Evolutionary conservation across 352 stramenopile genomes (phyloP), one percentile per base, ranked within the genome.

Genomic region (Phytophthora lateralis): DNA sequence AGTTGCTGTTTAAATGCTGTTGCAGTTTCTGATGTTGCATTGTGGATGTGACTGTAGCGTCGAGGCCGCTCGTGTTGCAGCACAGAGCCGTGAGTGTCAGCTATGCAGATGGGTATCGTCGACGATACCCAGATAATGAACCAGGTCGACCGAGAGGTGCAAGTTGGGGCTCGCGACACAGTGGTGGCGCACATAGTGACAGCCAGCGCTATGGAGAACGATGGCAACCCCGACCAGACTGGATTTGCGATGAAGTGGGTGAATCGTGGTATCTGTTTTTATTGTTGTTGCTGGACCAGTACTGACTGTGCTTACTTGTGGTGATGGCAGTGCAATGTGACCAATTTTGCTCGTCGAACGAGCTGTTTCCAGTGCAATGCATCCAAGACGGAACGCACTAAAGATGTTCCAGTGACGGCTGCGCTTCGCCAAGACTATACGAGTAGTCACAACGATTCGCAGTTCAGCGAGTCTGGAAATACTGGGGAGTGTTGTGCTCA

Each of bases 361-460:
- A 66, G 49, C 32, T 95, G 86, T 46, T 93, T 93, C 63, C 89
- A 91, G 62, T 95, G 86, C 60, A 76, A 80, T 9, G 64, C 53
- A 14, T 62, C 73, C 0, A 88, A 75, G 24, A 53, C 66, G 2
- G 60, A 69, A 26, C 35, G 75, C 9, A 58, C 65, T 6, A 62
- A 75, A 46, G 79, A 88, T 27, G 67, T 88, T 4, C 54, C 73
- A 4, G 56, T 52, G 20, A 73, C 43, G 9, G 42, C 38, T 46
- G 39, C 52, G 35, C 63, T 53, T 51, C 63, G 42, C 17, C 15
- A 50, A 30, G 57, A 60, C 0, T 26, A 63, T 15, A 51, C 35
- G 14, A 41, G 38, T 10, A 56, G 45, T 20, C 15, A 45, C 6
- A 43, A 41, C 29, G 45, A 62, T 26, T 50, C 45, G 21, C 26